Percentiles rank a stretch among this genome's conserved stretches.
phyloP scores from a whole-genome alignment of 345 rosid genomes.

The Arabidopsis arenosa region DNA sequence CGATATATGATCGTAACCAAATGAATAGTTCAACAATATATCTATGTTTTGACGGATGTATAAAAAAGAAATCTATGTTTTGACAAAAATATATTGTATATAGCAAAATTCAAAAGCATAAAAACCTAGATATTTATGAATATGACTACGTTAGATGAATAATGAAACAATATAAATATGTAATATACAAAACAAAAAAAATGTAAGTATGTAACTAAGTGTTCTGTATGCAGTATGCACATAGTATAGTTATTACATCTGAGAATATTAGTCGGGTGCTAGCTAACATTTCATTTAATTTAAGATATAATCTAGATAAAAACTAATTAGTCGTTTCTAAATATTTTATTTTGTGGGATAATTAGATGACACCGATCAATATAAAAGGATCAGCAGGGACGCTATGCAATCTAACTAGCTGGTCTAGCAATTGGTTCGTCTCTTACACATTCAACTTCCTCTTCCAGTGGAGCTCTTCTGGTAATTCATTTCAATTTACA shows the following conservation, averaged over 20 bases:
- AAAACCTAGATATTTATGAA: background rate
- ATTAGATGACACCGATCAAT: constrained; percentile 81
- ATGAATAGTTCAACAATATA: constrained; percentile 1
- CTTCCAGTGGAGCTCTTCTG: constrained; percentile 42
- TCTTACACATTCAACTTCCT: constrained; percentile 71
- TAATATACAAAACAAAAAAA: background rate
- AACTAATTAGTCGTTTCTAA: background rate
- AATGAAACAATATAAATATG: too few relatives aligned
- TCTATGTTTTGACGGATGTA: too few relatives aligned
- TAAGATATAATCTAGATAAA: background rate
- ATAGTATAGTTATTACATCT: background rate
- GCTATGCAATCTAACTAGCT: constrained; percentile 75
- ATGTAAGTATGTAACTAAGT: background rate
- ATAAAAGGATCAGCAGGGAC: constrained; percentile 88
- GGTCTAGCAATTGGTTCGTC: constrained; percentile 83
- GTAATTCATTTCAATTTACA: constrained; percentile 20
- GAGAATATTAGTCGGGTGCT: background rate
- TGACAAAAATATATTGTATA: background rate
- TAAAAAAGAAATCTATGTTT: too few relatives aligned
- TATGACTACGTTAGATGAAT: background rate
- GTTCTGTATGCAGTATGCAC: background rate
- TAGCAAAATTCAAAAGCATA: background rate
- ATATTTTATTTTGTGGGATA: background rate
- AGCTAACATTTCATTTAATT: background rate
- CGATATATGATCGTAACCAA: background rate